Evolutionary conservation across 805 yeast species (phyloP).

Genomic region (Kuraishia capsulata): DNA sequence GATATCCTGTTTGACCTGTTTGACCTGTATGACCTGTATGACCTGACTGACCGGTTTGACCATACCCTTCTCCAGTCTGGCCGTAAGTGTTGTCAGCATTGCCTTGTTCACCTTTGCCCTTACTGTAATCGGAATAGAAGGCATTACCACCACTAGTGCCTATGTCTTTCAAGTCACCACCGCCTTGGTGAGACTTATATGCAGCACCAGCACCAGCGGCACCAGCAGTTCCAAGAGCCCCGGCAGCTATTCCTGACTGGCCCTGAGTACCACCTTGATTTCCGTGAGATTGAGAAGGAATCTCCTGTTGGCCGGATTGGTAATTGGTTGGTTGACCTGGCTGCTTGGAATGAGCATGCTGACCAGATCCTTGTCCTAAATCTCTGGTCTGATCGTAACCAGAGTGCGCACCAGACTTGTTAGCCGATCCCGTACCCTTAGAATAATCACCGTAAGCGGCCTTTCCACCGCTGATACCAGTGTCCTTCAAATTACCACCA

Average conservation of each 20-base stretch:
- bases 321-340: too few relatives aligned
- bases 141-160: constrained; percentile 1
- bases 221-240: constrained; percentile 2
- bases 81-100: neutral
- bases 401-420: neutral
- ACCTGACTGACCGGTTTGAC: neutral
- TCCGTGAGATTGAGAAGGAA: neutral
- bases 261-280: neutral
- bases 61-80: neutral
- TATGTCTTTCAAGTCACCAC: neutral
- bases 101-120: neutral
- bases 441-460: neutral
- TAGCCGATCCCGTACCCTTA: neutral
- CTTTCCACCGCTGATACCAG: neutral
- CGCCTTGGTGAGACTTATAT: neutral
- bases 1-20: too few relatives aligned
- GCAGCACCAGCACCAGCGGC: constrained; percentile 3
- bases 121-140: neutral
- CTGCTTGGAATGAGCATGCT: too few relatives aligned
- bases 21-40: neutral
- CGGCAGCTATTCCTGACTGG: neutral
- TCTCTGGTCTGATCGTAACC: neutral
- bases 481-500: neutral
- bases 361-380: too few relatives aligned
- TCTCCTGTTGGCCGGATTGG: too few relatives aligned